Conservation (phyloP, 2,329 filamentous ascomycete species). For the Metarhizium robertsii region DNA sequence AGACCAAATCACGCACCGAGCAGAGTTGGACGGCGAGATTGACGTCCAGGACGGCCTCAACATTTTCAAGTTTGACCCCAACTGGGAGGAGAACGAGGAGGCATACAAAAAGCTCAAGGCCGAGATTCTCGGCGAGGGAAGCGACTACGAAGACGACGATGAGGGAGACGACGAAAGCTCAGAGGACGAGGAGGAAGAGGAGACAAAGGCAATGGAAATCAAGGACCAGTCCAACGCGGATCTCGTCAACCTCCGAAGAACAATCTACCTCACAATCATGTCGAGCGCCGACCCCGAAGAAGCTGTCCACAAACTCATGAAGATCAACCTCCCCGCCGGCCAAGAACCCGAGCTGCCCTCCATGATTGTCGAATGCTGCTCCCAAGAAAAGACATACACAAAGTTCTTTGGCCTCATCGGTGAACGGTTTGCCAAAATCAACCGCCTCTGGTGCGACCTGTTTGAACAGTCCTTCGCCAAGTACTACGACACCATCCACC, state of each 20-base stretch:
- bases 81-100: slow-evolving; percentile 86
- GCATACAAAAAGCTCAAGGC: slow-evolving; percentile 85
- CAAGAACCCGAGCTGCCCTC: slow-evolving; percentile 85
- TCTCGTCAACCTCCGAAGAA: slow-evolving; percentile 83
- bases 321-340: slow-evolving; percentile 77
- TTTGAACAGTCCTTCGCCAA: slow-evolving; percentile 86
- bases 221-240: slow-evolving; percentile 97
- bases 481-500: slow-evolving; percentile 96
- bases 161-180: slow-evolving; percentile 53
- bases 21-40: slow-evolving; percentile 73
- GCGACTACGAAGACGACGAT: slow-evolving; percentile 63
- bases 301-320: slow-evolving; percentile 94
- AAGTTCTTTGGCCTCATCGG: slow-evolving; percentile 95
- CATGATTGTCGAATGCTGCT: slow-evolving; percentile 96
- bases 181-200: slow-evolving; percentile 66
- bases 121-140: slow-evolving; percentile 90
- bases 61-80: slow-evolving; percentile 86
- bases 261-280: slow-evolving; percentile 97
- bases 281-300: slow-evolving; percentile 94
- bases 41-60: slow-evolving; percentile 83
- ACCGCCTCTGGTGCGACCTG: slow-evolving; percentile 85
- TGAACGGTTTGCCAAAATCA: slow-evolving; percentile 92
- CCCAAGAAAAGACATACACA: slow-evolving; percentile 91
- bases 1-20: slow-evolving; percentile 88
- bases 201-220: slow-evolving; percentile 83